These are phyloP conservation scores for Hanseniaspora nectarophila DNA, from an alignment of 805 yeast genomes.

Conservation along the genomic window DNA sequence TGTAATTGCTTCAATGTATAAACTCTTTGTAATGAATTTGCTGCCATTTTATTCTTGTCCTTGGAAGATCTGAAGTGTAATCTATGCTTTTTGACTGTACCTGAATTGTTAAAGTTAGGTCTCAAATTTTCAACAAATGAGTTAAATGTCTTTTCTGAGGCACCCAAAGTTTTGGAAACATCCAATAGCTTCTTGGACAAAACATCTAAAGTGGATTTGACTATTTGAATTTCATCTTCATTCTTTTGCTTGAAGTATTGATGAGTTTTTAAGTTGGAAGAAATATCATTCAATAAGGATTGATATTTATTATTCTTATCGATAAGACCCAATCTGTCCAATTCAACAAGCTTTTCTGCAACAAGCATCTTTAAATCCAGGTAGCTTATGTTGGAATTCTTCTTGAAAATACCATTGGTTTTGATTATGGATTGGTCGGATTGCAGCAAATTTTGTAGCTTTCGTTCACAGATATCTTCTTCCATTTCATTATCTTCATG, in stretches of 20 bases:
- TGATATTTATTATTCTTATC: conserved; percentile 65
- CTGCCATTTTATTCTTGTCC: conserved; percentile 66
- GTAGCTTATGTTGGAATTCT: conserved; percentile 32
- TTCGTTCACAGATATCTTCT: conserved; percentile 43
- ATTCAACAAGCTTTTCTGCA: conserved; percentile 58
- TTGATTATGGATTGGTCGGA: conserved; percentile 28
- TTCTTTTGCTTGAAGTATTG: conserved; percentile 40
- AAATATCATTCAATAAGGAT: conserved; percentile 67
- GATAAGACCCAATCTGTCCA: conserved; percentile 57
- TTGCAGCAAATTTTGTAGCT: conserved; percentile 43
- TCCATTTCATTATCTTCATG: conserved; percentile 52
- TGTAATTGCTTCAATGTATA: conserved; percentile 62
- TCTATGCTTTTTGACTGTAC: conserved; percentile 51
- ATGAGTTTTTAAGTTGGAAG: conserved; percentile 58
- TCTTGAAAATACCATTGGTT: conserved; percentile 2
- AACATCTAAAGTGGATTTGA: conserved; percentile 35
- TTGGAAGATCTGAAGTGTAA: conserved; percentile 51
- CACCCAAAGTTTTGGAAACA: conserved; percentile 32
- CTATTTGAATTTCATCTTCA: conserved; percentile 35
- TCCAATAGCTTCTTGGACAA: conserved; percentile 37
- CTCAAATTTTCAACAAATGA: conserved; percentile 42
- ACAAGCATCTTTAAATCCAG: conserved; percentile 69
- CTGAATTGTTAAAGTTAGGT: conserved; percentile 24
- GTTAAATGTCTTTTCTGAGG: conserved; percentile 39
- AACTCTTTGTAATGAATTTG: conserved; percentile 32